Conservation (phyloP, 768 basidiomycete genomes). For the Pleurotus ostreatus region DNA sequence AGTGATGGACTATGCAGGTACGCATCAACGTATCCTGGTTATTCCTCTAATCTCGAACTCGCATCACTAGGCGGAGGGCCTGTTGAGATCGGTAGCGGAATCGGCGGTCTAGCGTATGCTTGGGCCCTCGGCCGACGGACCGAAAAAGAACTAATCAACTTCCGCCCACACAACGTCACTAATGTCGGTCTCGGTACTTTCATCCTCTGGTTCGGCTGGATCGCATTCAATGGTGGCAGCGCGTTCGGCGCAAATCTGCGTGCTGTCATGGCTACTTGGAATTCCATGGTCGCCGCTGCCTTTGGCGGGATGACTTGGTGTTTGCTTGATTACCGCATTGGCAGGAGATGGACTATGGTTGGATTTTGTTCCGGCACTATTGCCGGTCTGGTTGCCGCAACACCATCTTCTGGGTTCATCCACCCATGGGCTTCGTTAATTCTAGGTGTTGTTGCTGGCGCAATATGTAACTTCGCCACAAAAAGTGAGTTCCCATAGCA, state of each 20-base stretch:
- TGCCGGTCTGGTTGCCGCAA: constrained; percentile 84
- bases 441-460: constrained; percentile 69
- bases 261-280: constrained; percentile 82
- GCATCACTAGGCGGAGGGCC: constrained; percentile 66
- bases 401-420: constrained; percentile 82
- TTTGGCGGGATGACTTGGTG: constrained; percentile 85
- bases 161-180: constrained; percentile 86
- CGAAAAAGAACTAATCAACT: constrained; percentile 68
- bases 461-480: constrained; percentile 79
- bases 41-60: not conserved
- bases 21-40: constrained; percentile 10
- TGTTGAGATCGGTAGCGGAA: constrained; percentile 84
- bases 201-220: constrained; percentile 85
- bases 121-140: constrained; percentile 83
- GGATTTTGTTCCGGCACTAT: constrained; percentile 93
- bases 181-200: constrained; percentile 81
- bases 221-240: constrained; percentile 90
- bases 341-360: constrained; percentile 79
- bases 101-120: constrained; percentile 81
- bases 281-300: constrained; percentile 83
- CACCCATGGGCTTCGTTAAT: constrained; percentile 75
- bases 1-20: constrained; percentile 84
- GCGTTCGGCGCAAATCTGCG: constrained; percentile 87
- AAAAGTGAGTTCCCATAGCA: constrained; percentile 46
- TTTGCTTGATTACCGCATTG: constrained; percentile 71